Conservation (phyloP, 192 early-diverging fungal genomes). For the Backusella westeae region DNA sequence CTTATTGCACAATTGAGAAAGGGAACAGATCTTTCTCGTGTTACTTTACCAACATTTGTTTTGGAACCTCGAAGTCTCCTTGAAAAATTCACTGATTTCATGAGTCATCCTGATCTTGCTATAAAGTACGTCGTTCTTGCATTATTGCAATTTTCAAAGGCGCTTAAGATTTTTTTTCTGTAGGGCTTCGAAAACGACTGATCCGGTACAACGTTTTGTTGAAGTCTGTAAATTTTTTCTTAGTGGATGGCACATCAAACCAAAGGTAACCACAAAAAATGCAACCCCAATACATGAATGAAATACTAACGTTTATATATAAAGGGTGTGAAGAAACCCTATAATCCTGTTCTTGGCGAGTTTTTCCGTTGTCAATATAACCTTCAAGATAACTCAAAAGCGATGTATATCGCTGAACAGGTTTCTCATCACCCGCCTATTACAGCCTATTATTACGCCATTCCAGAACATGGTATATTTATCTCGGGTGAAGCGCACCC, state of each 20-base stretch:
- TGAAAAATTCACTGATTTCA: constrained; percentile 95
- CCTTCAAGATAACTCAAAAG: constrained; percentile 62
- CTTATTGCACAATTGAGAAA: constrained; percentile 87
- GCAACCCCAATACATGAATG: neutral
- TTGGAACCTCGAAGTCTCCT: constrained; percentile 92
- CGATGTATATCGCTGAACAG: constrained; percentile 83
- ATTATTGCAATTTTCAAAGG: neutral
- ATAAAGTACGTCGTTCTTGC: constrained; percentile 51
- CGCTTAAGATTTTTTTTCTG: neutral
- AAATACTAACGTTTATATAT: neutral
- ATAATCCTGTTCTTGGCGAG: constrained; percentile 92
- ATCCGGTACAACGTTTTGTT: constrained; percentile 78
- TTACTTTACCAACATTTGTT: constrained; percentile 95
- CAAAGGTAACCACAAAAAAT: constrained; percentile 54
- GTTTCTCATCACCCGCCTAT: constrained; percentile 93
- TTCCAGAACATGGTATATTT: constrained; percentile 72
- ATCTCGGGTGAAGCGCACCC: constrained; percentile 80
- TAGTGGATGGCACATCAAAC: constrained; percentile 91
- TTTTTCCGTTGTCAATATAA: constrained; percentile 78
- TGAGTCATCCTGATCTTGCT: constrained; percentile 84
- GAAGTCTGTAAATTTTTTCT: constrained; percentile 84
- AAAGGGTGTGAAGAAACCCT: constrained; percentile 88
- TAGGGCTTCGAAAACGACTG: constrained; percentile 65
- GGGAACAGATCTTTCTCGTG: constrained; percentile 85
- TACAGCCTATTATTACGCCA: constrained; percentile 76